Conservation (phyloP, 2,329 filamentous ascomycete genomes). For the Xylaria sp. region DNA sequence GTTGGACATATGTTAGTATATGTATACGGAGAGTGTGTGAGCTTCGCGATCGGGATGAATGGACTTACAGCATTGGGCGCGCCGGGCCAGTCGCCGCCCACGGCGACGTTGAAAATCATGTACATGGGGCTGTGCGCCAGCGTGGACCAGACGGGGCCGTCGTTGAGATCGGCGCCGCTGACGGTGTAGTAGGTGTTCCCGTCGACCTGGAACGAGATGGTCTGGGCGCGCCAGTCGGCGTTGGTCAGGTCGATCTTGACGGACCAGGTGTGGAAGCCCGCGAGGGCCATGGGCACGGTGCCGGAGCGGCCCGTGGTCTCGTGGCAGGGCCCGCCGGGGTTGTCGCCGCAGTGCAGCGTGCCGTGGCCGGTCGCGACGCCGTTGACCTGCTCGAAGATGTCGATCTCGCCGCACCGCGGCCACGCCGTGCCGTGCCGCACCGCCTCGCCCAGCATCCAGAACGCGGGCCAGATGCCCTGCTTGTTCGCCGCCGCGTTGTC, state of each 20-base stretch:
- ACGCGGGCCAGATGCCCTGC: constrained; percentile 69
- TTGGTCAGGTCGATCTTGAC: constrained; percentile 62
- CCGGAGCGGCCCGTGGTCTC: constrained; percentile 59
- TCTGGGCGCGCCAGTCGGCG: constrained; percentile 59
- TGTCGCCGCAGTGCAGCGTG: constrained; percentile 63
- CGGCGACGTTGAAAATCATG: constrained; percentile 66
- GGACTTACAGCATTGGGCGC: constrained; percentile 46
- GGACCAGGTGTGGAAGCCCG: constrained; percentile 61
- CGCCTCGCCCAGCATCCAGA: constrained; percentile 66
- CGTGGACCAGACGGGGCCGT: constrained; percentile 60
- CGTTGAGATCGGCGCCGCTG: constrained; percentile 57
- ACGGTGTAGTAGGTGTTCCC: constrained; percentile 58
- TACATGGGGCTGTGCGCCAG: constrained; percentile 62
- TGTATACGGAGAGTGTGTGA: neutral
- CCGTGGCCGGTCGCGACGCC: constrained; percentile 59
- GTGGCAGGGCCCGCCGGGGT: constrained; percentile 61
- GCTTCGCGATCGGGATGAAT: neutral
- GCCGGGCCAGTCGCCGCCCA: constrained; percentile 63
- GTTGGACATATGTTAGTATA: constrained; percentile 32
- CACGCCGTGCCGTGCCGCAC: constrained; percentile 61
- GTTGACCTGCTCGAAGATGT: constrained; percentile 68
- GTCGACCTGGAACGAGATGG: constrained; percentile 63
- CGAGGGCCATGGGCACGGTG: constrained; percentile 52
- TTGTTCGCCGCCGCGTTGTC: constrained; percentile 53
- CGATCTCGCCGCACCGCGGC: constrained; percentile 67